Evolutionary conservation across 202 grass and related monocot species (phyloP), one percentile per base, ranked within the genome.

Genomic region (Dendrocalamus latiflorus): DNA sequence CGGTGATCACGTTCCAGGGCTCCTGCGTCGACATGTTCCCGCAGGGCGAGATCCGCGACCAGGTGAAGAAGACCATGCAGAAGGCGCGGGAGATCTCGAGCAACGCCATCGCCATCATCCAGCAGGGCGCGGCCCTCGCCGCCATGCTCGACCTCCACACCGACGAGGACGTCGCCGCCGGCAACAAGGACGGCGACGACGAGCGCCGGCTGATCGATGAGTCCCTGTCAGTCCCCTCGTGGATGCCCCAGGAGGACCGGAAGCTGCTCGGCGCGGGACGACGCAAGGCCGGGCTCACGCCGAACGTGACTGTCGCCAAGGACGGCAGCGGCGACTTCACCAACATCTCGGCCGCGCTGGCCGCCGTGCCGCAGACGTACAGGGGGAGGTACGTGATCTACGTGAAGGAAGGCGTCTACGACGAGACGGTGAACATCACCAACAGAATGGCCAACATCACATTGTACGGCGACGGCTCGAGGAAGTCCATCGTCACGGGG

Each of bases 1-100:
- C 95, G 2, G 92, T 94, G 33, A 86, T 95, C 83, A 86, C 91
- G 33, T 98, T 95, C 82, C 81, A 93, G 82, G 84, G 91, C 37
- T 86, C 95, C 44, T 98, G 95, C 83, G 78, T 91, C 72, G 92
- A 98, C 68, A 88, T 90, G 86, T 98, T 95, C 81, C 95, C 92
- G 1, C 71, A 90, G 39, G 95, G 95, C 10, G 68, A 87, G 18
- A 16, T 88, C 4, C 80, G 77, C n/a, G 83, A 86, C 4, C 77
- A 88, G 86, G 74, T 95, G 59, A 83, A 62, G 48, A 14, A 3
- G 1, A 25, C 79, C 15, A 98, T 98, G 95, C 84, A 83, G 64
- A 78, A 72, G 20, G 71, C 85, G 8, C 49, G 86, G 2, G 90
- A 98, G 85, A 53, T 98, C 0, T 91, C 95, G 0, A 98, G 95